phyloP scores from a whole-genome alignment of 73 alveolate species.

The Tetrahymena malaccensis region DNA sequence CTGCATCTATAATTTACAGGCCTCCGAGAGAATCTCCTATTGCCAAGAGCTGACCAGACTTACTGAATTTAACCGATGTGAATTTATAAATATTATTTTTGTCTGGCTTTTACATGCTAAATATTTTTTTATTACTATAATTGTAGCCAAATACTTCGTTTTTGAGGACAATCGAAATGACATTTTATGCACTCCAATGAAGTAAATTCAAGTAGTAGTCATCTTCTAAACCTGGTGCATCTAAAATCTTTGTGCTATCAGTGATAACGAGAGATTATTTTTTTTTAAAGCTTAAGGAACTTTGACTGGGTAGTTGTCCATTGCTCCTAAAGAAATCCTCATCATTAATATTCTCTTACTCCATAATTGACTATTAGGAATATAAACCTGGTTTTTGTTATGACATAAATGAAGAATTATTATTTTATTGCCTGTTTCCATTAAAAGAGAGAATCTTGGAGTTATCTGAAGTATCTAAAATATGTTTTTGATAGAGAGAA shows the following conservation, averaged over 20 bases:
- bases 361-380: not conserved
- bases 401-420: not conserved
- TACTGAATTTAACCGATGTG: slow-evolving; percentile 58
- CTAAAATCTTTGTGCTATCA: slow-evolving; percentile 77
- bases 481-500: not conserved
- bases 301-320: not conserved
- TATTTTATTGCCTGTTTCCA: not conserved
- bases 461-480: not conserved
- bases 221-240: slow-evolving; percentile 89
- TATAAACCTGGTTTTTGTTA: not conserved
- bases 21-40: slow-evolving; percentile 62
- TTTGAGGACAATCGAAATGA: slow-evolving; percentile 77
- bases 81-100: slow-evolving; percentile 59
- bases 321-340: not conserved
- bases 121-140: slow-evolving; percentile 50
- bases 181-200: slow-evolving; percentile 79
- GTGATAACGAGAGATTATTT: slow-evolving; percentile 35
- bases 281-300: not conserved
- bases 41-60: slow-evolving; percentile 65
- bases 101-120: slow-evolving; percentile 52
- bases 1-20: slow-evolving; percentile 67
- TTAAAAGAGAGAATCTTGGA: not conserved
- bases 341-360: not conserved
- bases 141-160: slow-evolving; percentile 72
- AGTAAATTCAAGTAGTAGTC: slow-evolving; percentile 79